Conservation (phyloP, 768 basidiomycete genomes). For the Boletus rufocinnamomeus region DNA sequence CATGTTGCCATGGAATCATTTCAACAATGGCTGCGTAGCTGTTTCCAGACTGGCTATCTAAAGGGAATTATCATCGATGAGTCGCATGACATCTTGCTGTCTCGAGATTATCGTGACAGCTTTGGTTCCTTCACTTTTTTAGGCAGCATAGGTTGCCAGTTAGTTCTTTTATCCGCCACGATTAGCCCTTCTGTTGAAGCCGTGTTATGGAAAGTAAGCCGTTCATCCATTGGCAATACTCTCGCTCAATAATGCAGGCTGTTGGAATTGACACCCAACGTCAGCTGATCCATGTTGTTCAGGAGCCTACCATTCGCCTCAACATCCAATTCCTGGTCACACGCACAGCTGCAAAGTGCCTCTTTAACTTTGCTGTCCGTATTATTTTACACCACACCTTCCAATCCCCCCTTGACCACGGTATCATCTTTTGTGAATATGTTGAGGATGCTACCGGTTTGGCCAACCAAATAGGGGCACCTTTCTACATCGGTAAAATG, state of each 20-base stretch:
- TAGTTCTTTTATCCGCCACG: background rate
- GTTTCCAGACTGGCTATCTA: background rate
- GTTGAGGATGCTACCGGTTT: background rate
- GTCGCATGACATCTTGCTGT: conserved; percentile 1
- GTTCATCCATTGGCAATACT: no score
- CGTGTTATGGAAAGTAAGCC: background rate
- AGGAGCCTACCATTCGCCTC: background rate
- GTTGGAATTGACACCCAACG: background rate
- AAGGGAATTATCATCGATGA: background rate
- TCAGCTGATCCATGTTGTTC: background rate
- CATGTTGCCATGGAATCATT: background rate
- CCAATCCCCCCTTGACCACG: background rate
- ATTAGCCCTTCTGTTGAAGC: background rate
- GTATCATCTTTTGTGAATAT: conserved; percentile 1
- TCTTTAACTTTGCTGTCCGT: background rate
- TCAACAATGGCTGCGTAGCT: background rate
- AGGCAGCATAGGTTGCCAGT: background rate
- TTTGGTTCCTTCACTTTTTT: background rate
- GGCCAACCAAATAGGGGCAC: background rate
- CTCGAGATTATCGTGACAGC: background rate
- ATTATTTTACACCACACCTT: background rate
- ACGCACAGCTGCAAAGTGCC: background rate
- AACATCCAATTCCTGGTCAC: background rate
- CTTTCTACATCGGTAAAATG: conserved; percentile 4
- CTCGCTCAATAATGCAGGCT: background rate